Evolutionary conservation across 345 rosid species (phyloP).

Genomic region (Gossypium herbaceum): DNA sequence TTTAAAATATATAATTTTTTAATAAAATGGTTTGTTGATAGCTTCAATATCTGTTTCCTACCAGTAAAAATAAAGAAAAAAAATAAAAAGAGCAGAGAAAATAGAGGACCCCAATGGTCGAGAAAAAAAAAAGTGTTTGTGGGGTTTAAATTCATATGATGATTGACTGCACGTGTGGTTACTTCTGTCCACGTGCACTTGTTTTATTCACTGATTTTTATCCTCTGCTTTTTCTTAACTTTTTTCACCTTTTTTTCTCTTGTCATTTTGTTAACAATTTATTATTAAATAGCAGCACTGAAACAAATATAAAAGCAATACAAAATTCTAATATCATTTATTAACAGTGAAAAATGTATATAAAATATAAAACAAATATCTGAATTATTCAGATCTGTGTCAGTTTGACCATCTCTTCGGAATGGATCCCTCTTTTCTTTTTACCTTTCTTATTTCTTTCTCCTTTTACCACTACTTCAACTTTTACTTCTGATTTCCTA

Average conservation of each 20-base stretch:
- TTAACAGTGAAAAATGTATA: too few species aligned
- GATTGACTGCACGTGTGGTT: conserved; percentile 69
- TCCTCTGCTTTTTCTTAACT: conserved; percentile 13
- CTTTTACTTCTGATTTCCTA: not conserved
- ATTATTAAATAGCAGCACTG: too few species aligned
- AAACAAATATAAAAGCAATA: too few species aligned
- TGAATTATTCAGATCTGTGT: not conserved
- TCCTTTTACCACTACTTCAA: not conserved
- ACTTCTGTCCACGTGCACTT: conserved; percentile 20
- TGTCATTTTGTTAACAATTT: conserved; percentile 11
- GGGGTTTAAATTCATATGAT: conserved; percentile 18
- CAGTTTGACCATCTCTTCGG: not conserved
- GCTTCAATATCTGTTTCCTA: too few species aligned
- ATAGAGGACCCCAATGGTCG: not conserved
- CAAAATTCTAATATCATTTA: too few species aligned
- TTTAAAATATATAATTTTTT: too few species aligned
- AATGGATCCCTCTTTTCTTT: not conserved
- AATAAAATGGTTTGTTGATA: too few species aligned
- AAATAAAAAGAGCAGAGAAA: not conserved
- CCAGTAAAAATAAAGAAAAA: too few species aligned
- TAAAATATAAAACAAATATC: not conserved
- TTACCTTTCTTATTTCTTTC: not conserved
- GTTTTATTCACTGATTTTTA: conserved; percentile 41
- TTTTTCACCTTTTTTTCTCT: not conserved
- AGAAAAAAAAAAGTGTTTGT: not conserved